Percentiles rank a stretch among this genome's conserved stretches.
Evolutionary conservation across 371 early-diverging fungal genomes (phyloP).

Genomic region (Mucor racemosus): DNA sequence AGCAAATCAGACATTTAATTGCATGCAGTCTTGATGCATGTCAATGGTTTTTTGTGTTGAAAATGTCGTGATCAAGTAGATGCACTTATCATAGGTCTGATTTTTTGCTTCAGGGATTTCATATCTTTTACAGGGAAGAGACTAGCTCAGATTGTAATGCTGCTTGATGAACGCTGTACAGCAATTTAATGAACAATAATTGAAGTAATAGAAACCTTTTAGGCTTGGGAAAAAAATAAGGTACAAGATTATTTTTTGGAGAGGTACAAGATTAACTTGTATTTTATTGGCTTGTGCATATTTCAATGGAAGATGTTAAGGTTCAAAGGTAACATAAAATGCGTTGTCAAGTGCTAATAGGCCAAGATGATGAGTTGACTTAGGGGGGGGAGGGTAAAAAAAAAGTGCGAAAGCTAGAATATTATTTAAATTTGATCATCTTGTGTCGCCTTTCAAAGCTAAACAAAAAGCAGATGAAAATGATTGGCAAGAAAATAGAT

Average conservation of each 20-base stretch:
- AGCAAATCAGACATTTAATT: neutral
- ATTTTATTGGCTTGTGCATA: neutral
- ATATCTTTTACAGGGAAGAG: too few species aligned
- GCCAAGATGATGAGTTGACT: slow-evolving; percentile 3
- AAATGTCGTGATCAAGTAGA: neutral
- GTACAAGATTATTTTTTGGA: neutral
- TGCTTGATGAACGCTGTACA: too few species aligned
- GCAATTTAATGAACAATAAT: too few species aligned
- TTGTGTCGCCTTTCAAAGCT: slow-evolving; percentile 13
- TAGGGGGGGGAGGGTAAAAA: neutral
- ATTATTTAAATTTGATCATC: neutral
- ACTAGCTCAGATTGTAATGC: too few species aligned
- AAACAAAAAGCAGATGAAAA: neutral
- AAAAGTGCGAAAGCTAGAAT: neutral
- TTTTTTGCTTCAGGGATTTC: neutral
- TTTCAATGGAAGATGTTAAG: neutral
- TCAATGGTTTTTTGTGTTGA: neutral
- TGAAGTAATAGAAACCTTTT: neutral
- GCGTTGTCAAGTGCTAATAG: slow-evolving; percentile 17
- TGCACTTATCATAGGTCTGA: neutral
- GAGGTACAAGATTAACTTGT: neutral
- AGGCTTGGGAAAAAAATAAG: neutral
- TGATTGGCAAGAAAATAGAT: neutral
- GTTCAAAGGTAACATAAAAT: slow-evolving; percentile 7
- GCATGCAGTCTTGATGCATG: neutral